Percentiles rank a stretch among this genome's conserved stretches.
Evolutionary conservation across 768 basidiomycete genomes (phyloP).

Genomic region (Russula dissimulans): DNA sequence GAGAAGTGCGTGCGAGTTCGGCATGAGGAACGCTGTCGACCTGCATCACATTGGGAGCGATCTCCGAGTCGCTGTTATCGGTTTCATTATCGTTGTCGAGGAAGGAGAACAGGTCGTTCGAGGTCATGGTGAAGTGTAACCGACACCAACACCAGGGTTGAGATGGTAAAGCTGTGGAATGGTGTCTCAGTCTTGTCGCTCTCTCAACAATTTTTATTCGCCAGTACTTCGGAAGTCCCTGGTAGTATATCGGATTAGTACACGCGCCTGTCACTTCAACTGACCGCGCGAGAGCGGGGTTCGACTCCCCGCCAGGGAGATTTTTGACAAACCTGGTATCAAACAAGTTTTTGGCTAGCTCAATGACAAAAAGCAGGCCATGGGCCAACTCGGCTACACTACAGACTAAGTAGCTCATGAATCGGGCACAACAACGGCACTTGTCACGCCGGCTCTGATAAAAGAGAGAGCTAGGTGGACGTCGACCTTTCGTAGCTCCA

Average conservation of each 20-base stretch:
- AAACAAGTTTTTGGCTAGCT: too few species aligned
- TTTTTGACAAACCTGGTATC: neutral
- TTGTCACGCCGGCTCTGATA: too few species aligned
- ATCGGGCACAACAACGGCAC: too few species aligned
- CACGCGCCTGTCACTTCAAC: constrained; percentile 17
- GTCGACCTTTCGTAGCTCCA: neutral
- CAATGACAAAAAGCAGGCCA: too few species aligned
- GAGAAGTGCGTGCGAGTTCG: constrained; percentile 22
- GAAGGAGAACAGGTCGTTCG: constrained; percentile 58
- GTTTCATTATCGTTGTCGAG: constrained; percentile 32
- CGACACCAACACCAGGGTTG: neutral
- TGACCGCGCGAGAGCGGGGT: constrained; percentile 28
- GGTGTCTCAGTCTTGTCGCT: too few species aligned
- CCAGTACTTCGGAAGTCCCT: neutral
- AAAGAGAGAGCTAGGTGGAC: neutral
- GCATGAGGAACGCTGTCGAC: neutral
- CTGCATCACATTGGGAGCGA: constrained; percentile 18
- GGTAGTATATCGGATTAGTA: constrained; percentile 22
- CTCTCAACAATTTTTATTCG: neutral
- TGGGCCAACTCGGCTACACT: neutral
- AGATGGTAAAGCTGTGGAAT: too few species aligned
- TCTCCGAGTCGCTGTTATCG: constrained; percentile 28
- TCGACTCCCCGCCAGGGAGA: constrained; percentile 29
- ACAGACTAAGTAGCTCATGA: neutral
- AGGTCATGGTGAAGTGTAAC: constrained; percentile 21